phyloP scores from a whole-genome alignment of 225 moss, liverwort and hornwort species.

The Marchantia paleacea region DNA sequence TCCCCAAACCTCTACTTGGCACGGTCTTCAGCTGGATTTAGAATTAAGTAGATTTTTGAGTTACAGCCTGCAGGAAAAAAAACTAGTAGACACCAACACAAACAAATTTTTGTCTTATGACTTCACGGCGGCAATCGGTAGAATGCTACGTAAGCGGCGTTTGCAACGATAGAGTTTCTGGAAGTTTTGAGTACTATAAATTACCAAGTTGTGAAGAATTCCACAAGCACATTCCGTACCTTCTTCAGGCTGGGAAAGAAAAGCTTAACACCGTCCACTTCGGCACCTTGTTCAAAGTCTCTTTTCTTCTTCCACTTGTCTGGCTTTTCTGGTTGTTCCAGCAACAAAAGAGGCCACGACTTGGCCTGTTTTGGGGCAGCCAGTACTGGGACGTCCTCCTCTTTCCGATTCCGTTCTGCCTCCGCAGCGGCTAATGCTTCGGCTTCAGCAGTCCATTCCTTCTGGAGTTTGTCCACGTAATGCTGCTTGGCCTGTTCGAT shows the following conservation, averaged over 20 bases:
- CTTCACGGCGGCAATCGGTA: background rate
- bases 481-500: constrained; percentile 87
- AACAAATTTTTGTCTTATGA: background rate
- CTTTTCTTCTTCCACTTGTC: constrained; percentile 16
- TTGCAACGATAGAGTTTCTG: no score
- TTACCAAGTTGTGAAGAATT: background rate
- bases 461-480: constrained; percentile 57
- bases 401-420: background rate
- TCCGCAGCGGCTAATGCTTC: constrained; percentile 15
- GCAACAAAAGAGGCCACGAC: constrained; percentile 13
- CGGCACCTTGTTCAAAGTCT: constrained; percentile 11
- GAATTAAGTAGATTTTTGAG: background rate
- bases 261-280: constrained; percentile 30
- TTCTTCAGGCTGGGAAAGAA: constrained; percentile 43
- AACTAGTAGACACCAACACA: background rate
- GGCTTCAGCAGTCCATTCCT: constrained; percentile 59
- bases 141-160: no score
- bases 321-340: constrained; percentile 26
- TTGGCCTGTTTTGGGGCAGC: constrained; percentile 14
- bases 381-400: background rate
- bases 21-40: constrained; percentile 42
- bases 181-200: no score
- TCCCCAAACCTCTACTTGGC: constrained; percentile 49
- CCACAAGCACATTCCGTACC: constrained; percentile 12
- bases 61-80: background rate